Percentiles rank a stretch among this genome's conserved stretches.
These are phyloP conservation scores for Reticulascus tulasneorum DNA, from an alignment of 2,329 filamentous ascomycete species.

Conservation along the genomic window DNA sequence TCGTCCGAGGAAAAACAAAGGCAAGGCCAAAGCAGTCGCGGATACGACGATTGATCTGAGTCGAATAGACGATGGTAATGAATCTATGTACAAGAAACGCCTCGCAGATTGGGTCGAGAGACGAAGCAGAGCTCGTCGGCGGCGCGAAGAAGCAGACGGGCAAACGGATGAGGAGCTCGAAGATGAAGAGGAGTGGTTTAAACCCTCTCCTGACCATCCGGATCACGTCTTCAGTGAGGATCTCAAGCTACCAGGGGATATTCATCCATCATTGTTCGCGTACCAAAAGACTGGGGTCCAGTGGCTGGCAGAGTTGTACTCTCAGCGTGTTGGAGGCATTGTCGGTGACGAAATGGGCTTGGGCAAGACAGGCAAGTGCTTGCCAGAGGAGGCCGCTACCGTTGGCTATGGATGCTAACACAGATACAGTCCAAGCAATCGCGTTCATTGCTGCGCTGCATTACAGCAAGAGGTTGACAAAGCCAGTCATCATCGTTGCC, in stretches of 20 bases:
- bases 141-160: constrained; percentile 26
- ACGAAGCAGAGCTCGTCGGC: constrained; percentile 36
- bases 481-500: constrained; percentile 86
- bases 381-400: not conserved
- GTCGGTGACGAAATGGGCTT: constrained; percentile 97
- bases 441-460: constrained; percentile 87
- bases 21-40: constrained; percentile 31
- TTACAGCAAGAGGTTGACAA: constrained; percentile 79
- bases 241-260: constrained; percentile 83
- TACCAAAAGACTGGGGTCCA: constrained; percentile 97
- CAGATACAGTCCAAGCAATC: constrained; percentile 47
- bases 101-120: constrained; percentile 69
- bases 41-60: constrained; percentile 43
- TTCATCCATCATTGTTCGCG: constrained; percentile 87
- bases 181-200: constrained; percentile 67
- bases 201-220: constrained; percentile 76
- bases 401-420: constrained; percentile 6
- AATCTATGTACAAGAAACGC: constrained; percentile 71
- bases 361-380: constrained; percentile 68
- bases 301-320: constrained; percentile 91
- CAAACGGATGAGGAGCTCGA: constrained; percentile 38
- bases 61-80: constrained; percentile 82
- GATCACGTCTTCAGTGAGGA: constrained; percentile 73
- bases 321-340: constrained; percentile 87
- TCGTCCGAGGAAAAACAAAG: constrained; percentile 43